Conservation (phyloP, 345 rosid genomes). For the Gossypium australe region DNA sequence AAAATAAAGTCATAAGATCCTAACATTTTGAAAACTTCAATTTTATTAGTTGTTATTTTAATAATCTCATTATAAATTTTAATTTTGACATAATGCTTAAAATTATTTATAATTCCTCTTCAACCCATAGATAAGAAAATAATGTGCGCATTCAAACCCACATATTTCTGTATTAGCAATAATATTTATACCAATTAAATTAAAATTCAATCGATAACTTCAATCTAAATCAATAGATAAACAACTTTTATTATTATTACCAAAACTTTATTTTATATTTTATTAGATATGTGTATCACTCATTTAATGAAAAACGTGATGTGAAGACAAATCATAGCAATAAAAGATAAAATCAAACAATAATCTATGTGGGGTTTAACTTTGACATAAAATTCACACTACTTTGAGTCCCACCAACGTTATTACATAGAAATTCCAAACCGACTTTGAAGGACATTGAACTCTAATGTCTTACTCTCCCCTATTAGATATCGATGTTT, state of each 20-base stretch:
- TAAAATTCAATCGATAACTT: neutral
- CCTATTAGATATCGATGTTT: neutral
- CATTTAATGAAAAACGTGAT: neutral
- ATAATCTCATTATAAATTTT: too few species aligned
- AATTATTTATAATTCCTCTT: accelerated
- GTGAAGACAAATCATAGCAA: neutral
- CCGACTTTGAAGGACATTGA: neutral
- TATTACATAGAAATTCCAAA: neutral
- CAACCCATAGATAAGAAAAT: too few species aligned
- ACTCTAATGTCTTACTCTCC: neutral
- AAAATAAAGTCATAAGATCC: too few species aligned
- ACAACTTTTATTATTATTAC: neutral
- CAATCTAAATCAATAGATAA: too few species aligned
- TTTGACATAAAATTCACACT: neutral
- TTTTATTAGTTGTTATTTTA: too few species aligned
- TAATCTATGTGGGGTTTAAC: neutral
- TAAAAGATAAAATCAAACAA: neutral
- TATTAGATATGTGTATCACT: neutral
- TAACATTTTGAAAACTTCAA: too few species aligned
- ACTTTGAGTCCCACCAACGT: neutral
- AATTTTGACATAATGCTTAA: too few species aligned
- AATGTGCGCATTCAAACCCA: too few species aligned
- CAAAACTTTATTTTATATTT: neutral
- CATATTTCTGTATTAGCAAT: too few species aligned
- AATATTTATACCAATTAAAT: too few species aligned